Base-by-base conservation (phyloP, 345 rosid species). In the Schrenkiella parvula region DNA sequence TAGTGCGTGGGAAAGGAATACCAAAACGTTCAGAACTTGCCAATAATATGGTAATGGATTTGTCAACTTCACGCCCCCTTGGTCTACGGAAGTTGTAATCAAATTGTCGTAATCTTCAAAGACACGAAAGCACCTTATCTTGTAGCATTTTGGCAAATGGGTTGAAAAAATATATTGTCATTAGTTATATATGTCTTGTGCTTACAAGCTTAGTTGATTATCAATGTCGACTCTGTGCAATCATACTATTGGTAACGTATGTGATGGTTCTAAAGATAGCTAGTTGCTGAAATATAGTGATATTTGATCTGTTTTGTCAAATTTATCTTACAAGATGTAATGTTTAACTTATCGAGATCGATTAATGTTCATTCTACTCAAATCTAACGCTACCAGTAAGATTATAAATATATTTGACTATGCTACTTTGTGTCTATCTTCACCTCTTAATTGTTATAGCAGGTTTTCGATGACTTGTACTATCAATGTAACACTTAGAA, bases 111-210 rank as follows among this genome's bases (percentile, higher is more conserved):
- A 39, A 37, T 69, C 65, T n/a, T 23, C 19, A 32, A 15, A 8
- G 52, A n/a, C 14, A 31, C 25, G 8, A 44, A 43, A 57, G 73
- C 65, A 44, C 46, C 55, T 56, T 37, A 64, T 66, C 38, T 51
- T 25, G 37, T 66, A 19, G 43, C 53, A 68, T 28, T 18, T 21
- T 55, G 44, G 42, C 26, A 31, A 28, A 31, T 42, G 43, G 32
- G 53, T 28, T 4, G 18, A 13, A 4, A 29, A 46, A 19, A 29
- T 5, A 29, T 14, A 18, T 39, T 17, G 8, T 10, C 31, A 55
- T 19, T 29, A 6, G 2, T 55, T 3, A 8, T 62, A 8, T 62
- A 3, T 62, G 17, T 43, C 25, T 62, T 17, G 37, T 61, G 10
- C 25, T 19, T 12, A 39, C 56, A 47, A 35, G 44, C 44, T 47